Evolutionary conservation across 768 basidiomycete species (phyloP).

Genomic region (Pisolithus tinctorius): DNA sequence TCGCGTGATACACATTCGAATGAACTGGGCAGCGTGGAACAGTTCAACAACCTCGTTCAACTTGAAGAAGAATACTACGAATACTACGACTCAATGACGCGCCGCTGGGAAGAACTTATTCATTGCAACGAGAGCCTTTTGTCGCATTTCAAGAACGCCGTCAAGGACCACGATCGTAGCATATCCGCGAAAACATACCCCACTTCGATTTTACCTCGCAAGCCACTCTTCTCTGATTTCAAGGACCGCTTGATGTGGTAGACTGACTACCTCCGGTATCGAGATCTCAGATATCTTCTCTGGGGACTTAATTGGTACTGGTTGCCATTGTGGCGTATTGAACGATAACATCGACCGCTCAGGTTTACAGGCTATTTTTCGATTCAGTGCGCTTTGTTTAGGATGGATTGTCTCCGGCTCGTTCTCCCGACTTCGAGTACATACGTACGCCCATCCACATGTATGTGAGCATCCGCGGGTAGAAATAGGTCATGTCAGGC

Average conservation of each 20-base stretch:
- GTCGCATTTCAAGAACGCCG: constrained; percentile 28
- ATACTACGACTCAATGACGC: constrained; percentile 34
- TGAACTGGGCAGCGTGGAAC: constrained; percentile 31
- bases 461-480: too few relatives aligned
- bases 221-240: constrained; percentile 10
- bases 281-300: too few relatives aligned
- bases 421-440: too few relatives aligned
- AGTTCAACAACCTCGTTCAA: constrained; percentile 49
- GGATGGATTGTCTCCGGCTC: too few relatives aligned
- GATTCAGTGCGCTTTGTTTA: too few relatives aligned
- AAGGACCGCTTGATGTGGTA: neutral
- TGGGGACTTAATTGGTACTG: too few relatives aligned
- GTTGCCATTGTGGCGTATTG: too few relatives aligned
- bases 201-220: constrained; percentile 32
- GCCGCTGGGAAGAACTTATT: constrained; percentile 36
- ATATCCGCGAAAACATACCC: constrained; percentile 47
- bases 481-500: too few relatives aligned
- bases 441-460: too few relatives aligned
- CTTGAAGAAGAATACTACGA: constrained; percentile 49
- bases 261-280: too few relatives aligned
- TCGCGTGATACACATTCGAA: neutral
- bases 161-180: constrained; percentile 44
- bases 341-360: too few relatives aligned
- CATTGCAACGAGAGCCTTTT: constrained; percentile 33
- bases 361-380: too few relatives aligned